Percentiles rank a stretch among this genome's conserved stretches.
Evolutionary conservation across 176 grass and related monocot species (phyloP).

Genomic region (Triticum dicoccoides): DNA sequence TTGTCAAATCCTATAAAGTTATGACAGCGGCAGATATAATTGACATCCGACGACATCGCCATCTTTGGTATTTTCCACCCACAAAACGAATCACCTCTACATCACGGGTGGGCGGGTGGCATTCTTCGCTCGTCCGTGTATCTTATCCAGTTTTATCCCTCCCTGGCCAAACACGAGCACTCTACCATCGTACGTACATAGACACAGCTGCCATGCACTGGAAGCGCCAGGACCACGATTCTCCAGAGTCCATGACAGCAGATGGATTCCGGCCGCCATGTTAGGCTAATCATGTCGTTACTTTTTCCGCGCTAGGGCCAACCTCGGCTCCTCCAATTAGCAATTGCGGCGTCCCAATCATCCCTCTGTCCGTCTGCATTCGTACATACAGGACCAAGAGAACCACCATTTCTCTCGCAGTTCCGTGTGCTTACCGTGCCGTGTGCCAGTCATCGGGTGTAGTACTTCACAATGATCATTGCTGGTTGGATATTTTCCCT

Average conservation of each 20-base stretch:
- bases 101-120: background rate
- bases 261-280: background rate
- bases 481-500: background rate
- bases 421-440: no score
- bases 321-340: background rate
- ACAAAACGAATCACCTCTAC: background rate
- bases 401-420: background rate
- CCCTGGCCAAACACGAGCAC: background rate
- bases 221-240: background rate
- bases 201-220: background rate
- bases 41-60: background rate
- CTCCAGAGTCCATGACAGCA: background rate
- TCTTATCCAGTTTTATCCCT: background rate
- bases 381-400: background rate
- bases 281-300: background rate
- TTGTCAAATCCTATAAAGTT: background rate
- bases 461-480: background rate
- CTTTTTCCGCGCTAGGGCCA: background rate
- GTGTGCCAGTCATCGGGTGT: no score
- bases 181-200: background rate
- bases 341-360: conserved; percentile 3
- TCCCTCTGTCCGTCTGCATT: background rate
- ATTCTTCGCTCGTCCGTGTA: background rate
- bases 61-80: background rate
- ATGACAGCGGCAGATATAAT: background rate